phyloP scores from a whole-genome alignment of 257 asterid genomes.

The Ocimum tenuiflorum region DNA sequence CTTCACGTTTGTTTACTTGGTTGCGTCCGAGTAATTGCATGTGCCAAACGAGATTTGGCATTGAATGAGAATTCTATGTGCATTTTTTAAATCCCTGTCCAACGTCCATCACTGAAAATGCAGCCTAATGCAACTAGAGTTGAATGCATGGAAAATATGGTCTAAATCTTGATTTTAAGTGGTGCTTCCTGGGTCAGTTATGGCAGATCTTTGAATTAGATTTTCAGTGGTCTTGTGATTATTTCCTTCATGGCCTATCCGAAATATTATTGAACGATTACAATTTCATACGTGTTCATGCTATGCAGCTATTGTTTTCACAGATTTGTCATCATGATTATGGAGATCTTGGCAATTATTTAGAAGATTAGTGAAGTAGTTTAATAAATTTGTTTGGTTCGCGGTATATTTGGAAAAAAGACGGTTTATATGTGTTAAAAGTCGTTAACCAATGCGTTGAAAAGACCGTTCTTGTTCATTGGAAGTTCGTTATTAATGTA shows the following conservation, averaged over 20 bases:
- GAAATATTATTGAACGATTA: background rate
- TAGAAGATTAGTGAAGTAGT: constrained; percentile 2
- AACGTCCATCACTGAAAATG: too few relatives aligned
- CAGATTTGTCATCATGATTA: background rate
- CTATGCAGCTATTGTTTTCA: background rate
- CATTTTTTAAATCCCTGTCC: too few relatives aligned
- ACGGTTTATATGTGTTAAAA: background rate
- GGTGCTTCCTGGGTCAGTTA: too few relatives aligned
- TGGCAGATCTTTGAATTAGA: background rate
- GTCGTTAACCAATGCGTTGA: background rate
- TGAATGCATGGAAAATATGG: too few relatives aligned
- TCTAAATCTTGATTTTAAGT: too few relatives aligned
- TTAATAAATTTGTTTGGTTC: background rate
- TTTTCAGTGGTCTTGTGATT: constrained; percentile 1
- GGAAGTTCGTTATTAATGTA: constrained; percentile 7
- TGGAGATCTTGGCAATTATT: background rate
- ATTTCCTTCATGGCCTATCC: background rate
- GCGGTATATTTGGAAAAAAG: background rate
- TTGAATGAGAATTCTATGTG: too few relatives aligned
- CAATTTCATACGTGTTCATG: background rate
- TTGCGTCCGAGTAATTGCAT: too few relatives aligned
- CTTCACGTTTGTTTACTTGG: too few relatives aligned
- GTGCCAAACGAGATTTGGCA: too few relatives aligned
- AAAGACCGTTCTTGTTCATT: background rate
- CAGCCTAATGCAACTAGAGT: too few relatives aligned